A percentile compares a stretch with the other conserved stretches of the same genome.
Evolutionary conservation across 768 basidiomycete genomes (phyloP).

Genomic region (Mycena crocata): DNA sequence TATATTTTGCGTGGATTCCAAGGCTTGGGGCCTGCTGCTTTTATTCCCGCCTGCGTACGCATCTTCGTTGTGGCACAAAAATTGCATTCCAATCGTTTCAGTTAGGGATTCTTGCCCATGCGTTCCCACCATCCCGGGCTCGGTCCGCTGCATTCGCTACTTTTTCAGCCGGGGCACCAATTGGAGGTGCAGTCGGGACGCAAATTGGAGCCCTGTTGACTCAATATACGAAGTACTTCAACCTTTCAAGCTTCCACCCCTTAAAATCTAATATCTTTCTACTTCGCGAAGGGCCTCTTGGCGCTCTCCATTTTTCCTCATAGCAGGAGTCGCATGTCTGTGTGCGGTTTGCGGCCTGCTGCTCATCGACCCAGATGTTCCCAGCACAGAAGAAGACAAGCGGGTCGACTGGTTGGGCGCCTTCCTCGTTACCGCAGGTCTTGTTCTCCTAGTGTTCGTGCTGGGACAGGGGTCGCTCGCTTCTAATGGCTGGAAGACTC

Average conservation of each 20-base stretch:
- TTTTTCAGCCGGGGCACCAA: slow-evolving; percentile 78
- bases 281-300: slow-evolving; percentile 51
- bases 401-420: slow-evolving; percentile 85
- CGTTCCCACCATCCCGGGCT: slow-evolving; percentile 63
- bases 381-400: slow-evolving; percentile 43
- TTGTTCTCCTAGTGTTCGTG: slow-evolving; percentile 77
- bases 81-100: slow-evolving; percentile 32
- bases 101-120: slow-evolving; percentile 76
- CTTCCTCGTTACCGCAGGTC: slow-evolving; percentile 65
- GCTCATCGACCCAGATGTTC: slow-evolving; percentile 61
- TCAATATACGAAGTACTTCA: slow-evolving; percentile 47
- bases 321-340: slow-evolving; percentile 57
- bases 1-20: slow-evolving; percentile 72
- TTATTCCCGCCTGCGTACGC: slow-evolving; percentile 67
- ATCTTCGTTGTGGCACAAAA: slow-evolving; percentile 26
- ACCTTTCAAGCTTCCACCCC: slow-evolving; percentile 3
- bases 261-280: neutral
- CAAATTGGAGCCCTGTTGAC: slow-evolving; percentile 71
- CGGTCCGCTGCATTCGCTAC: slow-evolving; percentile 75
- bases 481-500: slow-evolving; percentile 67
- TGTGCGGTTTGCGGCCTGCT: slow-evolving; percentile 55
- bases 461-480: slow-evolving; percentile 72
- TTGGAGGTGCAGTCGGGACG: slow-evolving; percentile 70
- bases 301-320: slow-evolving; percentile 60
- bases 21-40: slow-evolving; percentile 70